Conservation (phyloP, 257 asterid species). For the Verbascum thapsus region DNA sequence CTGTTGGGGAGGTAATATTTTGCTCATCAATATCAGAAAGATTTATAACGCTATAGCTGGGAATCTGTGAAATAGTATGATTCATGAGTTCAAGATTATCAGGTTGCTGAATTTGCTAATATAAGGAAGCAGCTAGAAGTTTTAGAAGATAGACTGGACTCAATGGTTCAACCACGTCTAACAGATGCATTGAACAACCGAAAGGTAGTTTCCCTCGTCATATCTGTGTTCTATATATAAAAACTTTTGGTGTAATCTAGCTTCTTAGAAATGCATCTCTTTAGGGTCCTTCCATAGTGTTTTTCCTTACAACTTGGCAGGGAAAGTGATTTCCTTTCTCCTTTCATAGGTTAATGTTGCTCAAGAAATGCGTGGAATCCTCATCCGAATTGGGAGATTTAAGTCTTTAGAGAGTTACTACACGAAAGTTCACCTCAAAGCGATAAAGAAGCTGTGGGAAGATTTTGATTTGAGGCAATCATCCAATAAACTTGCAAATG, state of each 20-base stretch:
- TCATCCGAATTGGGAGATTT: slow-evolving; percentile 82
- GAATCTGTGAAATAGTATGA: slow-evolving; percentile 28
- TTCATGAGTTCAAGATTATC: slow-evolving; percentile 36
- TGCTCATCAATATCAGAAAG: slow-evolving; percentile 6
- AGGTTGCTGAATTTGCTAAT: slow-evolving; percentile 99
- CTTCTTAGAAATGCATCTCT: background rate
- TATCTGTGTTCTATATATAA: slow-evolving; percentile 25
- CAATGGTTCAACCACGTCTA: slow-evolving; percentile 95
- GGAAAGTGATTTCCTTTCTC: slow-evolving; percentile 14
- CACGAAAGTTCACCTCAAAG: slow-evolving; percentile 80
- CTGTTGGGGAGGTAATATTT: slow-evolving; percentile 88
- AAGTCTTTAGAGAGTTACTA: slow-evolving; percentile 85
- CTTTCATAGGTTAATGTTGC: slow-evolving; percentile 70
- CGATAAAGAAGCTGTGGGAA: slow-evolving; percentile 85
- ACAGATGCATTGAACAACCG: slow-evolving; percentile 85
- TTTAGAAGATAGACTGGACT: slow-evolving; percentile 93
- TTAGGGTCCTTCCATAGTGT: slow-evolving; percentile 25
- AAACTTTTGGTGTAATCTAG: slow-evolving; percentile 15
- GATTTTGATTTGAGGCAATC: slow-evolving; percentile 81
- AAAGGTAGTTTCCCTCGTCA: slow-evolving; percentile 55
- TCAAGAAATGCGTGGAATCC: slow-evolving; percentile 91
- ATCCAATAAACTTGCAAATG: slow-evolving; percentile 67
- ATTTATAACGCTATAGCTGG: background rate
- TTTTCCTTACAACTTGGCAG: slow-evolving; percentile 27
- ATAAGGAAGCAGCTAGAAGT: slow-evolving; percentile 98